Evolutionary conservation across 1,284 basidiomycete genomes (phyloP).

Genomic region (Cutaneotrichosporon arboriforme): DNA sequence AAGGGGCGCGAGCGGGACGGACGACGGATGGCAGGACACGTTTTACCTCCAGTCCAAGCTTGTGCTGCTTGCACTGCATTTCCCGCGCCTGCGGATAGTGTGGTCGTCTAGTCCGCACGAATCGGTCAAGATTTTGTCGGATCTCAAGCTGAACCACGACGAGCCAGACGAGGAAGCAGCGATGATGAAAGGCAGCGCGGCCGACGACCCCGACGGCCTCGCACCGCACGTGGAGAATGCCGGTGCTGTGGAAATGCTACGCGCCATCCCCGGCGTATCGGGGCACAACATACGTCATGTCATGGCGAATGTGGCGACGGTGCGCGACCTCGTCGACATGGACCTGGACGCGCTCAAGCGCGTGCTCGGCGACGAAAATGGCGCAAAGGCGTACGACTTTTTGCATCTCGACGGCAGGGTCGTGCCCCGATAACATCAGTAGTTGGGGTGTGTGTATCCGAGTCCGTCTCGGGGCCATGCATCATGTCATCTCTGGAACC

Average conservation of each 20-base stretch:
- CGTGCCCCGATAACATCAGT: not conserved
- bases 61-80: slow-evolving; percentile 78
- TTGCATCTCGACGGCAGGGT: slow-evolving; percentile 59
- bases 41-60: slow-evolving; percentile 78
- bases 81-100: slow-evolving; percentile 85
- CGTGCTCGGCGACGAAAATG: slow-evolving; percentile 75
- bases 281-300: slow-evolving; percentile 81
- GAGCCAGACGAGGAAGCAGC: slow-evolving; percentile 78
- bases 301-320: slow-evolving; percentile 69
- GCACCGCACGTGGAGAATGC: slow-evolving; percentile 36
- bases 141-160: slow-evolving; percentile 75
- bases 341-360: slow-evolving; percentile 60
- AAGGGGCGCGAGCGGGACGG: slow-evolving; percentile 53
- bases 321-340: slow-evolving; percentile 71
- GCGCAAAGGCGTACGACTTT: slow-evolving; percentile 72
- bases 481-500: not conserved
- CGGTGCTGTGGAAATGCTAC: slow-evolving; percentile 48
- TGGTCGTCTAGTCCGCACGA: slow-evolving; percentile 96
- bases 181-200: slow-evolving; percentile 63
- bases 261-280: slow-evolving; percentile 60
- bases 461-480: too few species aligned
- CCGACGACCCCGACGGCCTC: slow-evolving; percentile 18
- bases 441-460: not conserved
- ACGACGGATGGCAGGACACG: slow-evolving; percentile 37
- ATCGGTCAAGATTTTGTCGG: slow-evolving; percentile 85